These are phyloP conservation scores for Apiospora aurea DNA, from an alignment of 2,329 filamentous ascomycete genomes.

Conservation along the genomic window DNA sequence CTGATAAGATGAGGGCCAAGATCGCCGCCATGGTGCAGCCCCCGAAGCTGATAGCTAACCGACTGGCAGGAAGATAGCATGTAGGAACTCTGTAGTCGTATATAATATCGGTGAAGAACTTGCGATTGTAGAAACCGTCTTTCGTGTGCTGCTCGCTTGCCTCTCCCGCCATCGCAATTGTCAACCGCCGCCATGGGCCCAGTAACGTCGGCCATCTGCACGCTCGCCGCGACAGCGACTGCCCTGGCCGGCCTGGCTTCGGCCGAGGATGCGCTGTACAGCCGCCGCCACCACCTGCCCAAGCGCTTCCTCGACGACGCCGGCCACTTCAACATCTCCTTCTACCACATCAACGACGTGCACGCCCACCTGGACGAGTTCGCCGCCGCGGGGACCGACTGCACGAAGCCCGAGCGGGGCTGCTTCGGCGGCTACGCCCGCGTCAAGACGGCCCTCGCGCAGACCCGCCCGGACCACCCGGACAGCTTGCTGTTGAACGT, in stretches of 20 bases:
- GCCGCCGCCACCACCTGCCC: constrained; percentile 47
- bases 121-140: not conserved
- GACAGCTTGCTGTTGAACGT: constrained; percentile 70
- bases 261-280: constrained; percentile 57
- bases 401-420: constrained; percentile 60
- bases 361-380: constrained; percentile 73
- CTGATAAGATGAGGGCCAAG: constrained; percentile 12
- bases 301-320: constrained; percentile 58
- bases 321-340: constrained; percentile 65
- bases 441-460: constrained; percentile 66
- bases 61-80: not conserved
- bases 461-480: constrained; percentile 62
- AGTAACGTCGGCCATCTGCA: constrained; percentile 26
- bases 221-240: constrained; percentile 26
- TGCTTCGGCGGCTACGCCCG: constrained; percentile 72
- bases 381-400: constrained; percentile 66
- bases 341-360: constrained; percentile 75
- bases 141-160: not conserved
- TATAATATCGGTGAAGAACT: not conserved
- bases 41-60: not conserved
- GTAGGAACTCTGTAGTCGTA: not conserved
- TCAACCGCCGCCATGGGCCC: not conserved
- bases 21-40: not conserved
- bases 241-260: constrained; percentile 30
- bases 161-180: constrained; percentile 31